phyloP scores from a whole-genome alignment of 257 asterid genomes.

The Fraxinus pennsylvanica region DNA sequence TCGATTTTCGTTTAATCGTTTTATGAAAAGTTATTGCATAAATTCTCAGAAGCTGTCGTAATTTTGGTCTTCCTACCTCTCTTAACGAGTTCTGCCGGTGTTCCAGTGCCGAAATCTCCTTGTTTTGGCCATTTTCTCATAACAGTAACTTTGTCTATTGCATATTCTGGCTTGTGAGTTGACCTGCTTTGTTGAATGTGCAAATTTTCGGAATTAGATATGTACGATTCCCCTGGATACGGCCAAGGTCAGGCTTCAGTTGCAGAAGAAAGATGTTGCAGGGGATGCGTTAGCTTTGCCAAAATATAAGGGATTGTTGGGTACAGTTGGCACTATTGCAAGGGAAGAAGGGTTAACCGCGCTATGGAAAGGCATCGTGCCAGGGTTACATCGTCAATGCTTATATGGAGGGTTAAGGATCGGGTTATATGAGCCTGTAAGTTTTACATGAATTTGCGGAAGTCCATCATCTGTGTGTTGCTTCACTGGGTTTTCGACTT shows the following conservation, averaged over 20 bases:
- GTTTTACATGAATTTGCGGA: conserved; percentile 20
- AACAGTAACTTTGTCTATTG: not conserved
- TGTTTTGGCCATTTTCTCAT: not conserved
- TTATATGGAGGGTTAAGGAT: conserved; percentile 86
- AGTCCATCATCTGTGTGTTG: not conserved
- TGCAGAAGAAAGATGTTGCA: conserved; percentile 74
- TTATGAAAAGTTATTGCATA: too few relatives aligned
- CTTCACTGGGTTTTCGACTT: conserved; percentile 15
- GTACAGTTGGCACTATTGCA: conserved; percentile 93
- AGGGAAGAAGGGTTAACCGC: conserved; percentile 84
- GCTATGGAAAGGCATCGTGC: conserved; percentile 93
- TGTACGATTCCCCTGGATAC: conserved; percentile 90
- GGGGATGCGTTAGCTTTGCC: conserved; percentile 70
- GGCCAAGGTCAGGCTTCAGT: conserved; percentile 94
- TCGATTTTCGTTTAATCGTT: too few relatives aligned
- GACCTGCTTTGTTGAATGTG: not conserved
- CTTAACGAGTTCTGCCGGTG: too few relatives aligned
- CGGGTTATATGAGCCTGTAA: conserved; percentile 90
- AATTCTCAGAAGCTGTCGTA: too few relatives aligned
- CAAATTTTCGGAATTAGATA: conserved; percentile 38
- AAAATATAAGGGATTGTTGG: conserved; percentile 82
- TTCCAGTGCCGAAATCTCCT: not conserved
- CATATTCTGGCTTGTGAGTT: not conserved
- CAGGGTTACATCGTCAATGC: conserved; percentile 96
- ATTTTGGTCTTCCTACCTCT: too few relatives aligned